Base-by-base conservation (phyloP, 345 rosid genomes). In the Isatis tinctoria region DNA sequence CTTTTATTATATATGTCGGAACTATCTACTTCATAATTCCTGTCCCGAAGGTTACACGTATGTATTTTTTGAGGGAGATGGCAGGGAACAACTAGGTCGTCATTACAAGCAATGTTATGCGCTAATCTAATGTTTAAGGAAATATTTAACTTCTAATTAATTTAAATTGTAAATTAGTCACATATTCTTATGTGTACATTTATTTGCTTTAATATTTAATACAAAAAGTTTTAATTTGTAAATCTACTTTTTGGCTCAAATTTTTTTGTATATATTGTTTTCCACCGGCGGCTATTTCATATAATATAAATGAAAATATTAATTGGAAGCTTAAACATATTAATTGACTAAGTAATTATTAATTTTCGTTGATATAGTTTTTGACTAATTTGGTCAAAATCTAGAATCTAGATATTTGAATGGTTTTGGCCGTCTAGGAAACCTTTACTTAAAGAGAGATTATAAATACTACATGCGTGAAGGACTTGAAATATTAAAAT, bases 1-100 rank as follows among this genome's bases (percentile, higher is more conserved):
- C 65, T 56, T 74, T 47, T 45, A 65, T 45, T 66, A 12, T 39
- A n/a, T 54, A 10, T 73, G 65, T 73, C 71, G 39, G 71, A 56
- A 20, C 24, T 14, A 10, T 58, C 47, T 33, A 65, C 57, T 65
- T 33, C 30, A 45, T 74, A 32, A 17, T 44, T 63, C 17, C 3
- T 10, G 5, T 30, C 48, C 36, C 5, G 17, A 28, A 13, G 8
- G 10, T 62, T 26, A 37, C 1, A 5, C 11, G 30, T 35, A 6
- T 28, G 1, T 36, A 2, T 43, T 0, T 22, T 36, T 36, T 30
- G 11, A 56, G 20, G 37, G 28, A 35, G 9, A 5, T n/a, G 44
- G 44, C n/a, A 35, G 26, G 44, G 43, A 53, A 8, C 41, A n/a
- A 57, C 41, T n/a, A 56, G 37, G 61, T 35, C 41, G 35, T 39